A percentile compares a stretch with the other conserved stretches of the same genome.
Evolutionary conservation across 139 green algal species (phyloP).

Genomic region (Micractinium sp.): DNA sequence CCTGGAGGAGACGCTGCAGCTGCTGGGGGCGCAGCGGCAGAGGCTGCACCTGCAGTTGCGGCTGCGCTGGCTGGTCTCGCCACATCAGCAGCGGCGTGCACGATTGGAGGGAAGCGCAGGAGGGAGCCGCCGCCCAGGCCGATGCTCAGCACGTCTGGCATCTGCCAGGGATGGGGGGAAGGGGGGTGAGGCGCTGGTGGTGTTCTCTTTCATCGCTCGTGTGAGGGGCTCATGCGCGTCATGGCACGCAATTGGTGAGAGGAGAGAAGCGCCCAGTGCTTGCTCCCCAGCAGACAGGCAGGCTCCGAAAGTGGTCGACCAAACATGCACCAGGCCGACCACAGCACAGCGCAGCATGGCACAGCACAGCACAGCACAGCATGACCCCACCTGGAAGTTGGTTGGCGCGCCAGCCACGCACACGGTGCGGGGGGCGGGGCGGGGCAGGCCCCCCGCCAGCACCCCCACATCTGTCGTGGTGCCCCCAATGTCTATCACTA

Average conservation of each 20-base stretch:
- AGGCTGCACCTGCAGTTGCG: neutral
- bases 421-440: slow-evolving; percentile 12
- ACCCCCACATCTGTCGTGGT: slow-evolving; percentile 56
- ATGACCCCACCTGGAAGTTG: slow-evolving; percentile 20
- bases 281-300: neutral
- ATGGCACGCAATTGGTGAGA: too few species aligned
- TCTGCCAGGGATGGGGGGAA: neutral
- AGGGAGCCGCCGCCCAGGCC: slow-evolving; percentile 45
- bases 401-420: slow-evolving; percentile 33
- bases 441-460: slow-evolving; percentile 41
- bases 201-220: too few species aligned
- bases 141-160: slow-evolving; percentile 49
- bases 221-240: too few species aligned
- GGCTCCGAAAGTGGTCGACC: neutral
- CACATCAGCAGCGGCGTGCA: neutral
- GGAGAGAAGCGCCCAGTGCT: too few species aligned
- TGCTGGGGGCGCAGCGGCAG: neutral
- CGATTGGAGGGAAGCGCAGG: neutral
- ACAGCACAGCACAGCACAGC: too few species aligned
- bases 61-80: neutral
- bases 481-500: slow-evolving; percentile 58
- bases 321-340: neutral
- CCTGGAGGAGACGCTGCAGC: too few species aligned
- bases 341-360: too few species aligned
- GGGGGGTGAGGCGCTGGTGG: too few species aligned